Evolutionary conservation across 2,329 filamentous ascomycete species (phyloP).

Genomic region (Pseudogymnoascus sp.): DNA sequence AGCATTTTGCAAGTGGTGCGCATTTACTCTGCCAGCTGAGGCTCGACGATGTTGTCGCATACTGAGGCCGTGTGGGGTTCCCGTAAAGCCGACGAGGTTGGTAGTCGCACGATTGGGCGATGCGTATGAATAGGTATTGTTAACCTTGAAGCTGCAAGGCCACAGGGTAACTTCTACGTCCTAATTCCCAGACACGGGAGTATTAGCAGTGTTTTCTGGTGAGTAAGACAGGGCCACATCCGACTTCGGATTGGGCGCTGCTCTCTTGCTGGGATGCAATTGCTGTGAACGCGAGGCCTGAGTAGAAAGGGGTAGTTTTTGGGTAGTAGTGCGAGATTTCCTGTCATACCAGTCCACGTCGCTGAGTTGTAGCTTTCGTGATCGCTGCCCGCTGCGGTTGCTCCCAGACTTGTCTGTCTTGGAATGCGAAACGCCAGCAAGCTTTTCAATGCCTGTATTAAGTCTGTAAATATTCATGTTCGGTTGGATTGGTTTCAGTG

Average conservation of each 20-base stretch:
- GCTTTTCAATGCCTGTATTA: conserved; percentile 50
- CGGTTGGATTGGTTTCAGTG: conserved; percentile 36
- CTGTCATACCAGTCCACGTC: conserved; percentile 88
- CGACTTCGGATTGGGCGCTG: conserved; percentile 5
- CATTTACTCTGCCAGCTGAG: not conserved
- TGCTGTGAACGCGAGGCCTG: not conserved
- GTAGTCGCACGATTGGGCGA: not conserved
- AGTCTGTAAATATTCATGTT: conserved; percentile 46
- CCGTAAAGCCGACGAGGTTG: not conserved
- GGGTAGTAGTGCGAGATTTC: conserved; percentile 11
- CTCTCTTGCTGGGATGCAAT: not conserved
- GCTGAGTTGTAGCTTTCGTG: conserved; percentile 85
- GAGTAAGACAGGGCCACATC: not conserved
- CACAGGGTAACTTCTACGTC: conserved; percentile 4
- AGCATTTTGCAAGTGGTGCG: not conserved
- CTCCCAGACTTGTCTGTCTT: conserved; percentile 31
- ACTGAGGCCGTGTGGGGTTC: not conserved
- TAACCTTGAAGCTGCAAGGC: conserved; percentile 6
- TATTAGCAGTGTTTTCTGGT: conserved; percentile 3
- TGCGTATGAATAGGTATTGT: not conserved
- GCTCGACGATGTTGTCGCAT: not conserved
- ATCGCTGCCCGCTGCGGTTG: conserved; percentile 62
- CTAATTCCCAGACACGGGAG: conserved; percentile 7
- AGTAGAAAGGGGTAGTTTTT: not conserved
- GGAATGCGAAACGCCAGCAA: conserved; percentile 31